Evolutionary conservation across 1,284 basidiomycete species (phyloP).

Genomic region (Cryptococcus sp.): DNA sequence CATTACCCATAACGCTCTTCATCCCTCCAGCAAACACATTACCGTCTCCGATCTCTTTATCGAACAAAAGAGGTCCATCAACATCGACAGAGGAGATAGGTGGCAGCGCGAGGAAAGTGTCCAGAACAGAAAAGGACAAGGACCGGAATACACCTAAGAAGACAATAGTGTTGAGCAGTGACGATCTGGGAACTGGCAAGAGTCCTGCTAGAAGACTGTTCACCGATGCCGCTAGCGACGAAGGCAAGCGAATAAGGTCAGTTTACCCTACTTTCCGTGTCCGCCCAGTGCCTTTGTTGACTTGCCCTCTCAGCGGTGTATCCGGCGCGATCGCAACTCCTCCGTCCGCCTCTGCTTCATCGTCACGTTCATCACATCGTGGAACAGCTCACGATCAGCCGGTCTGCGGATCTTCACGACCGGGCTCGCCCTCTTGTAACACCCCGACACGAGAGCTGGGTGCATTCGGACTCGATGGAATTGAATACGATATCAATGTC

Average conservation of each 20-base stretch:
- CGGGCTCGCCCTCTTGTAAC: too few species aligned
- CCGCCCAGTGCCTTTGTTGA: background rate
- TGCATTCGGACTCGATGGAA: too few species aligned
- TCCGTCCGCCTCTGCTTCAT: background rate
- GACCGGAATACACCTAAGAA: constrained; percentile 17
- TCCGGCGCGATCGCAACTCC: constrained; percentile 23
- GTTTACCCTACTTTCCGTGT: background rate
- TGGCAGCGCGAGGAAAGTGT: constrained; percentile 9
- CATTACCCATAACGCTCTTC: constrained; percentile 20
- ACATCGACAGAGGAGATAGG: constrained; percentile 10
- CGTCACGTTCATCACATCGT: background rate
- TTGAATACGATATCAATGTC: constrained; percentile 6
- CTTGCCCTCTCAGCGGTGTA: constrained; percentile 14
- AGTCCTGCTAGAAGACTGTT: constrained; percentile 39
- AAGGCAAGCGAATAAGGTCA: constrained; percentile 11
- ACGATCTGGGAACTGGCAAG: constrained; percentile 33
- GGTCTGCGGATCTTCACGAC: too few species aligned
- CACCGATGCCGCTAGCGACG: constrained; percentile 1
- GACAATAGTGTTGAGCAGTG: constrained; percentile 24
- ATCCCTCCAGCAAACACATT: constrained; percentile 3
- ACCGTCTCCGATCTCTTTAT: constrained; percentile 27
- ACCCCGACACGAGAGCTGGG: too few species aligned
- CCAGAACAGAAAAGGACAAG: constrained; percentile 3
- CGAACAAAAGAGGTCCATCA: constrained; percentile 15
- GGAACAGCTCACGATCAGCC: too few species aligned